These are phyloP conservation scores for Pinus taeda DNA, from an alignment of 75 land plant species.

Conservation along the genomic window DNA sequence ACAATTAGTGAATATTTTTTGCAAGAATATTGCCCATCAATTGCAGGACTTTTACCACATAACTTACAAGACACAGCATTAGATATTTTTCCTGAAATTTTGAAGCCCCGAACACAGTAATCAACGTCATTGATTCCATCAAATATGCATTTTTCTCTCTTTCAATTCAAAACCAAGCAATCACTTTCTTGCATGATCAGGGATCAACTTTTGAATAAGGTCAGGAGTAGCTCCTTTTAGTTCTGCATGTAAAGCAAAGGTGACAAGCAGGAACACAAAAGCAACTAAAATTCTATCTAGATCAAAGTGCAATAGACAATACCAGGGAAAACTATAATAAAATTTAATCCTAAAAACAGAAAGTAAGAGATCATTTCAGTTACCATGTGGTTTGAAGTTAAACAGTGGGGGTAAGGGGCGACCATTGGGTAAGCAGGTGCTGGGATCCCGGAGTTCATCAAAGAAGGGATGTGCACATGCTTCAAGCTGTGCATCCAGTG, in stretches of 20 bases:
- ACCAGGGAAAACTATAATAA: background rate
- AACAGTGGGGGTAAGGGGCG: conserved; percentile 70
- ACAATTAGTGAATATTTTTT: conserved; percentile 4
- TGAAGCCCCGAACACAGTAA: background rate
- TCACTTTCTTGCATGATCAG: conserved; percentile 62
- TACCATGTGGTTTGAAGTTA: conserved; percentile 70
- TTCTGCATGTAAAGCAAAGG: background rate
- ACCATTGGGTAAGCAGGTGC: conserved; percentile 69
- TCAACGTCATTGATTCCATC: background rate
- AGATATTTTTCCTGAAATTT: background rate
- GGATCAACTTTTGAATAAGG: conserved; percentile 63
- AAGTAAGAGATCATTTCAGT: background rate
- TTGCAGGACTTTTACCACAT: background rate
- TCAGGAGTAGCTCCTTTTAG: conserved; percentile 62
- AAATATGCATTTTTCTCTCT: background rate
- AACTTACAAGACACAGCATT: background rate
- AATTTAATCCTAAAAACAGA: background rate
- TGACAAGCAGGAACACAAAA: background rate
- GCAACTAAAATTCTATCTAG: background rate
- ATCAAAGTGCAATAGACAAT: background rate
- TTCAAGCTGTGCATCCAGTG: conserved; percentile 52
- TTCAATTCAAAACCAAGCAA: background rate
- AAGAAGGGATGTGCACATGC: conserved; percentile 82
- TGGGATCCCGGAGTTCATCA: conserved; percentile 79
- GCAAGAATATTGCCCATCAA: background rate